These are phyloP conservation scores for Monosporascus sp. DNA, from an alignment of 2,329 filamentous ascomycete genomes.

Conservation along the genomic window DNA sequence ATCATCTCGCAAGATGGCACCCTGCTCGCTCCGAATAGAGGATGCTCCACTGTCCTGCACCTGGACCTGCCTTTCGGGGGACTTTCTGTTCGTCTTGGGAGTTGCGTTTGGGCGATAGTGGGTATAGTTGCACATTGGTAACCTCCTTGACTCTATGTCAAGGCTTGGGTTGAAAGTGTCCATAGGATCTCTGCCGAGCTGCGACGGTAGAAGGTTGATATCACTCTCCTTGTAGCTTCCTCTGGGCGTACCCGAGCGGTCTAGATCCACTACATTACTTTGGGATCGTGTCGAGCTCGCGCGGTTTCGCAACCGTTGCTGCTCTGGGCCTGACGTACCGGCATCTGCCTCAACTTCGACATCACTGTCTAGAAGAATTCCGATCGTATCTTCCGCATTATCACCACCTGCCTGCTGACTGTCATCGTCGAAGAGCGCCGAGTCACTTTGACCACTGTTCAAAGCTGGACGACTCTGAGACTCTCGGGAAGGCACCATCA, in stretches of 20 bases:
- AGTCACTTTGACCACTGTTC: constrained; percentile 18
- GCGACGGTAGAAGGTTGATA: constrained; percentile 28
- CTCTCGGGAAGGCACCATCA: constrained; percentile 15
- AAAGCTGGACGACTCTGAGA: constrained; percentile 18
- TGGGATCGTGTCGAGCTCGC: constrained; percentile 12
- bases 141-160: constrained; percentile 21
- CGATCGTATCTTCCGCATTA: neutral
- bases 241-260: constrained; percentile 5
- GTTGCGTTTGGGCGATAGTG: constrained; percentile 15
- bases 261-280: constrained; percentile 7
- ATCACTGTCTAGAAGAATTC: neutral
- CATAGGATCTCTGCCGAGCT: constrained; percentile 23
- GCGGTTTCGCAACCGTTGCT: neutral
- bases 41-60: constrained; percentile 19
- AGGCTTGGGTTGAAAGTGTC: constrained; percentile 26
- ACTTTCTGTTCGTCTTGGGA: constrained; percentile 20
- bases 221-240: constrained; percentile 16
- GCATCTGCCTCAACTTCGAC: neutral
- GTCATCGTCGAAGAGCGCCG: constrained; percentile 17
- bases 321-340: constrained; percentile 5
- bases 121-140: constrained; percentile 17
- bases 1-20: constrained; percentile 24
- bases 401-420: constrained; percentile 6
- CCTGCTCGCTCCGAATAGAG: constrained; percentile 28
- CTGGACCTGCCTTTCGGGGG: constrained; percentile 21